A percentile compares a stretch with the other conserved stretches of the same genome.
These are phyloP conservation scores for Acacia concinna DNA, from an alignment of 331 rosid species.

Conservation along the genomic window DNA sequence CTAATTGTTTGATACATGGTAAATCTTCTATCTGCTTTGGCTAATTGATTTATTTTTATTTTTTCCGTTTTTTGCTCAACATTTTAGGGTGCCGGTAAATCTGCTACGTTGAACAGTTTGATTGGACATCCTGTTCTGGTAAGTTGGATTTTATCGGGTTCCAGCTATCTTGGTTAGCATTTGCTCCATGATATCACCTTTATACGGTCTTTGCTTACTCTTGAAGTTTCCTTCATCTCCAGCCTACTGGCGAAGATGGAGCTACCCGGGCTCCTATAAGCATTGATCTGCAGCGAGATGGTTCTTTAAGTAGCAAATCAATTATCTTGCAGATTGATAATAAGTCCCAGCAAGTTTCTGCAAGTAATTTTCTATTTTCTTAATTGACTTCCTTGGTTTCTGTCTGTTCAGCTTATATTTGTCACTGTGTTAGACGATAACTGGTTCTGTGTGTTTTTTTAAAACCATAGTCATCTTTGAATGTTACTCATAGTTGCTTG, in stretches of 20 bases:
- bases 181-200: neutral
- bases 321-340: conserved; percentile 88
- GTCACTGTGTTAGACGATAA: neutral
- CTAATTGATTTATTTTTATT: neutral
- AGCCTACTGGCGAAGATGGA: conserved; percentile 99
- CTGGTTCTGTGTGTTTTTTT: neutral
- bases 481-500: neutral
- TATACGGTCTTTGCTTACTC: neutral
- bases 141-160: conserved; percentile 33
- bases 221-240: conserved; percentile 24
- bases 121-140: conserved; percentile 97
- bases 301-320: conserved; percentile 87
- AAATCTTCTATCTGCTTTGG: neutral
- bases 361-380: conserved; percentile 52
- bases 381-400: neutral
- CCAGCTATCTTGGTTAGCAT: neutral
- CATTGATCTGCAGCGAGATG: conserved; percentile 84
- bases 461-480: neutral
- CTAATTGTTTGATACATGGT: neutral
- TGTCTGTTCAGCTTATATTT: neutral
- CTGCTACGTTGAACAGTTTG: conserved; percentile 90
- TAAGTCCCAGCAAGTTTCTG: conserved; percentile 44
- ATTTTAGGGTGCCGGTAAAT: conserved; percentile 89
- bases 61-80: neutral
- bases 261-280: conserved; percentile 93